Percentiles rank a stretch among this genome's conserved stretches.
Evolutionary conservation across 2,329 filamentous ascomycete species (phyloP).

Genomic region (Arthrobotrys megalospora): DNA sequence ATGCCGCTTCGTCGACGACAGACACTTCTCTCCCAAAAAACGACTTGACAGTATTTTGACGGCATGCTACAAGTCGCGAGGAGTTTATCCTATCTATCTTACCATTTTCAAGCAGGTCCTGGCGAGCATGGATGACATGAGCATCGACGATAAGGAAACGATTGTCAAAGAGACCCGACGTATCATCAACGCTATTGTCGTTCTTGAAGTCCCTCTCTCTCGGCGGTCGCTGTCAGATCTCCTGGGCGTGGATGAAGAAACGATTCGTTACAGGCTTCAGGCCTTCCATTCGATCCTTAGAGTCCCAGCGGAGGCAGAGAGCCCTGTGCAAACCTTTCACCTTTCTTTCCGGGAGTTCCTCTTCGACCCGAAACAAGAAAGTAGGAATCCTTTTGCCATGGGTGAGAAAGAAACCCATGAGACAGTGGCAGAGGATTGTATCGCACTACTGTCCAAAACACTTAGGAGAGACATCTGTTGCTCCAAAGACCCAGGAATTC

Average conservation of each 20-base stretch:
- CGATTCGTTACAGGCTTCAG: conserved; percentile 17
- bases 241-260: conserved; percentile 4
- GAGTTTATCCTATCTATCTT: conserved; percentile 26
- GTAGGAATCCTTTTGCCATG: conserved; percentile 66
- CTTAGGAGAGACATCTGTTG: conserved; percentile 67
- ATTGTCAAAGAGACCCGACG: conserved; percentile 1
- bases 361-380: conserved; percentile 61
- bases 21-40: conserved; percentile 1
- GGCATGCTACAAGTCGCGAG: not conserved
- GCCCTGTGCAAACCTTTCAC: conserved; percentile 28
- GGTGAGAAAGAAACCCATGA: conserved; percentile 66
- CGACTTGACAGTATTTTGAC: conserved; percentile 7
- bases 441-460: conserved; percentile 66
- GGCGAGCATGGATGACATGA: not conserved
- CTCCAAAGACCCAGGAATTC: conserved; percentile 64
- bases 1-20: conserved; percentile 31
- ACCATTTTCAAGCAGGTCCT: conserved; percentile 18
- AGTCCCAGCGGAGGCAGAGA: not conserved
- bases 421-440: conserved; percentile 66
- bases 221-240: conserved; percentile 13
- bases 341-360: conserved; percentile 65
- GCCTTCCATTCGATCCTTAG: conserved; percentile 25
- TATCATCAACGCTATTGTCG: conserved; percentile 25
- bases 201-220: conserved; percentile 15
- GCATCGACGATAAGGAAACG: not conserved